Evolutionary conservation across 805 yeast species (phyloP).

Genomic region (Nakazawaea ambrosiae): DNA sequence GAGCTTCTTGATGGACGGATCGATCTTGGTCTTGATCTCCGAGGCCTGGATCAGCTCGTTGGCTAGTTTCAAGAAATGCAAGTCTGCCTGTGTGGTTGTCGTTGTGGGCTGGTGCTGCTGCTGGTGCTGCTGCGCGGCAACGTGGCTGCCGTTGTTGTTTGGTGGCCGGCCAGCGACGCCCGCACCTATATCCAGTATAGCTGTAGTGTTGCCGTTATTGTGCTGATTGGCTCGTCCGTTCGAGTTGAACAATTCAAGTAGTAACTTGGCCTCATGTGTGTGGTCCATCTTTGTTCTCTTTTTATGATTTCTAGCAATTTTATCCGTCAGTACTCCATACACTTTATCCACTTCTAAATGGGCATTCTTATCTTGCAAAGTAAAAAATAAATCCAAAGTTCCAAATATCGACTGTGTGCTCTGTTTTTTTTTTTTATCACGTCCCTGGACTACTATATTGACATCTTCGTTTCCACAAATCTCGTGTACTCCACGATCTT

Average conservation of each 20-base stretch:
- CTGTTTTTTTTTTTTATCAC: no score
- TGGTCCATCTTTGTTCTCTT: conserved; percentile 4
- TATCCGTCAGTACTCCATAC: no score
- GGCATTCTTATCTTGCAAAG: no score
- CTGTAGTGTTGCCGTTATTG: neutral
- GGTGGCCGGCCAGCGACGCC: neutral
- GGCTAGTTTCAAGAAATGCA: conserved; percentile 49
- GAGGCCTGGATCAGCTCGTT: conserved; percentile 55
- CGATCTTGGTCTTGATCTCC: conserved; percentile 39
- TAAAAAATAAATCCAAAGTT: no score
- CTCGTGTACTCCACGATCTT: no score
- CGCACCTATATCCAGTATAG: neutral
- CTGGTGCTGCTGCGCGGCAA: neutral
- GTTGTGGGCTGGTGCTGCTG: neutral
- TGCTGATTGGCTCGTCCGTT: neutral
- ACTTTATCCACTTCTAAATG: no score
- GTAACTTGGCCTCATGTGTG: conserved; percentile 7
- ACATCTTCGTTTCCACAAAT: no score
- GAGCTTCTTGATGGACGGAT: conserved; percentile 58
- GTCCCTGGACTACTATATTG: no score
- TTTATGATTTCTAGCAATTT: no score
- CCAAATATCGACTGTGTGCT: no score
- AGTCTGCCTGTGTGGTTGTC: conserved; percentile 36
- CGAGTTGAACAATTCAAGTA: conserved; percentile 8
- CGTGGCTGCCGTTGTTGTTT: conserved; percentile 1